Evolutionary conservation across 768 basidiomycete genomes (phyloP), one percentile per base, ranked within the genome.

Genomic region (Phallus indusiatus): DNA sequence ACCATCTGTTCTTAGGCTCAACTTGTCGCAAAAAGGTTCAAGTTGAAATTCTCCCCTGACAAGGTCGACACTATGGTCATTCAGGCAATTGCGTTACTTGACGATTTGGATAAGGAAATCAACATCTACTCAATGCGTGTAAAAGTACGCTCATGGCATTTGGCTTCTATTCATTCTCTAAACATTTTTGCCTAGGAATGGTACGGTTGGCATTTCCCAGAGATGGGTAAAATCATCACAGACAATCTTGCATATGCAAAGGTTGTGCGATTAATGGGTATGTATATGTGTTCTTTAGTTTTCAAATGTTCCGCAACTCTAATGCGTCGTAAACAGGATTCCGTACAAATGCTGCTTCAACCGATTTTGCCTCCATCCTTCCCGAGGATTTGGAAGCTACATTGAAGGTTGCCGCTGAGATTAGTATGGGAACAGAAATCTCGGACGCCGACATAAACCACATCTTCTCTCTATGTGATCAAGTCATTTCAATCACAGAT

Each of bases 121-220:
- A 99, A 99, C 76, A 96, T 98, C 55, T 99, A 99, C 70, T 83
- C 94, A 14, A 99, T 99, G 96, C 84, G 96, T 67, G 92, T 95
- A 50, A 99, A 99, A 82, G 94, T 94, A 60, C 35, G 79, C 59
- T 51, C 16, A 47, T 22, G 22, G 34, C n/a, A 33, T 22, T 34
- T 24, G 35, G 21, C 35, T 17, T 61, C 54, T 34, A 62, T 42
- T 24, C 28, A n/a, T 21, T 12, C 55, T 47, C 42, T 36, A 20
- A 49, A 34, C n/a, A 21, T 48, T 47, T 54, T 42, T 52, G 28
- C 47, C n/a, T 65, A 96, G 95, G 96, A 99, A 82, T 99, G 96
- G 96, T 99, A 99, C 67, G 96, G 96, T 37, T 99, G 96, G 96
- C 96, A 99, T 76, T 99, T 99, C 81, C 96, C 96, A 5, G 96